Base-by-base conservation (phyloP, 2,329 filamentous ascomycete species). In the Curvularia spicifera region DNA sequence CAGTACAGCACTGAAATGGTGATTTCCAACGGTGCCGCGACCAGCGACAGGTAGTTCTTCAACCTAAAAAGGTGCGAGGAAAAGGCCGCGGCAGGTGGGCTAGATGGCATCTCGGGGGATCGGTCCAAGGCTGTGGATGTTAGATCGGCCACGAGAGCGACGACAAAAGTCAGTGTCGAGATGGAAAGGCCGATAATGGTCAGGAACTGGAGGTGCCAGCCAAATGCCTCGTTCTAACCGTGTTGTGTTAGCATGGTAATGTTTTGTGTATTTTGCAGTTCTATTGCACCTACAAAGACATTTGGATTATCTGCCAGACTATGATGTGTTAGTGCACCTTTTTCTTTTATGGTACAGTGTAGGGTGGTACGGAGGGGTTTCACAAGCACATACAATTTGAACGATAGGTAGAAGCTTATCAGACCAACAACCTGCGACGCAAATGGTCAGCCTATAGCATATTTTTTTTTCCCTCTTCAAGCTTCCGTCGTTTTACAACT, bases 1-100 rank as follows among this genome's bases (percentile, higher is more conserved):
- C 90, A 92, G 77, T 93, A 93, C 1, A 93, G 78, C 29, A 90
- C 77, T 64, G 83, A 87, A 71, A 93, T 89, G 53, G 92, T 79
- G 24, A 89, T 84, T 73, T 91, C 89, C 57, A 93, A 79, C 0
- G 90, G 90, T 9, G 89, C 84, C 39, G 86, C 85, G 60, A 86
- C 82, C 12, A 91, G 81, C 4, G 87, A 83, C 33, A 92, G 78
- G 3, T 82, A 78, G 73, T 93, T 93, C 76, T 93, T 93, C 55
- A 83, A 70, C 2, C 78, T 71, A 76, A 91, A 92, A 12, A 91
- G 79, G n/a, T 71, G 71, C 1, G 75, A 77, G 35, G 81, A 87
- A 26, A 59, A 24, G 15, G 47, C 51, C 4, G n/a, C 33, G 5
- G 46, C 46, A 1, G 55, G 46, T 15, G 56, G 51, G 10, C 44